A percentile compares a stretch with the other conserved stretches of the same genome.
phyloP scores from a whole-genome alignment of 768 basidiomycete species.

The Leccinum disarticulatum region DNA sequence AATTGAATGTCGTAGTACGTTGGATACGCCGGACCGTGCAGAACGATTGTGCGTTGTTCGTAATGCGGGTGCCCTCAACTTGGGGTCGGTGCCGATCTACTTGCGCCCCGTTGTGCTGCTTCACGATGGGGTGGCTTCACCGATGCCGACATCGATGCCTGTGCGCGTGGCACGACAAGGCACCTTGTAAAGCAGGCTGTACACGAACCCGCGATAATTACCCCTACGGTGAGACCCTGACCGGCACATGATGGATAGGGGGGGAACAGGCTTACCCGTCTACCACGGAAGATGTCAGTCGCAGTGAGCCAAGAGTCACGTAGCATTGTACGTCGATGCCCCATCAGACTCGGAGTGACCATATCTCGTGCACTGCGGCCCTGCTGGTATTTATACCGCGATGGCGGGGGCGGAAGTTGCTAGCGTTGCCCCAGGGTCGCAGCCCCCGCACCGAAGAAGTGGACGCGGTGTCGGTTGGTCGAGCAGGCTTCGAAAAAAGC shows the following conservation, averaged over 20 bases:
- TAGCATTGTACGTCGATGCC: constrained; percentile 1
- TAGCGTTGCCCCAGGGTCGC: background rate
- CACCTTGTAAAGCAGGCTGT: background rate
- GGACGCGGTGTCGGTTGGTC: background rate
- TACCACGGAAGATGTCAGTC: constrained; percentile 6
- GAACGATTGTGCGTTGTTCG: background rate
- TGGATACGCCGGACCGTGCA: background rate
- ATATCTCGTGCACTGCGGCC: background rate
- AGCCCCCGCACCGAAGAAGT: background rate
- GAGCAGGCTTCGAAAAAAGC: background rate
- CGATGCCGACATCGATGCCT: background rate
- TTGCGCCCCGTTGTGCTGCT: background rate
- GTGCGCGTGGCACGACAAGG: background rate
- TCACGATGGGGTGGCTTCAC: constrained; percentile 5
- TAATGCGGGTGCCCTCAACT: background rate
- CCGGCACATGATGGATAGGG: background rate
- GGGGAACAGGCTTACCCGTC: constrained; percentile 8
- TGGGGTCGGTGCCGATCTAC: background rate
- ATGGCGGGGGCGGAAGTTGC: background rate
- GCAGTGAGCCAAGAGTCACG: background rate
- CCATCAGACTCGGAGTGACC: background rate
- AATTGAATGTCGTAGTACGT: background rate
- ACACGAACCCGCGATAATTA: background rate
- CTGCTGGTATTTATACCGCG: background rate
- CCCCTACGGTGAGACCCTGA: background rate